Percentiles rank a stretch among this genome's conserved stretches.
These are phyloP conservation scores for Cyberlindnera maritima DNA, from an alignment of 805 yeast genomes.

Conservation along the genomic window DNA sequence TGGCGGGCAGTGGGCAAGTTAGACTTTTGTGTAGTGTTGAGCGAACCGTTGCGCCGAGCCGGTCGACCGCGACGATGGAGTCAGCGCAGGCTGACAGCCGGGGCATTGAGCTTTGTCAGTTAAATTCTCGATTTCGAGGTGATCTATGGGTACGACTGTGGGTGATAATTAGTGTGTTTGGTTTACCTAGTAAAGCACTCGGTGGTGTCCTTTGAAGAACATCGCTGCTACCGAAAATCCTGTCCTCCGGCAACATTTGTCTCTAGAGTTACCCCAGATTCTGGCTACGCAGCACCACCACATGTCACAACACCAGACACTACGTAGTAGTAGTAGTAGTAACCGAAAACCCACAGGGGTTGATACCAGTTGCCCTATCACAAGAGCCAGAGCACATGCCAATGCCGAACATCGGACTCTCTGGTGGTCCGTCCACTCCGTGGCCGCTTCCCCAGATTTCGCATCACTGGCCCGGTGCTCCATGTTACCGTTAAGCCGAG, in stretches of 20 bases:
- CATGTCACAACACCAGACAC: too few species aligned
- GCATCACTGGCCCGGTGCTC: not conserved
- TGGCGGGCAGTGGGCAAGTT: not conserved
- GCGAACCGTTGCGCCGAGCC: not conserved
- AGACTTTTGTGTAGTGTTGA: not conserved
- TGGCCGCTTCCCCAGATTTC: not conserved
- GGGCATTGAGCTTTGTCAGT: not conserved
- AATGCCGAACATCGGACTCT: not conserved
- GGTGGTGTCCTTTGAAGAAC: not conserved
- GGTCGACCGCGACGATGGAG: conserved; percentile 2
- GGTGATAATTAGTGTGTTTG: not conserved
- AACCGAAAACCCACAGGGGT: too few species aligned
- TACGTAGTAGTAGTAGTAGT: too few species aligned
- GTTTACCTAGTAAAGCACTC: too few species aligned
- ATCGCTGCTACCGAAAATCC: not conserved
- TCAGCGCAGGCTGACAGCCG: not conserved
- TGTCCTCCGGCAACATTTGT: not conserved
- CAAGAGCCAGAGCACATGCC: not conserved
- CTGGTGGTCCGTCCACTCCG: not conserved
- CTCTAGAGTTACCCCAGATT: not conserved
- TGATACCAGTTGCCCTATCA: too few species aligned
- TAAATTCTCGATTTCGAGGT: too few species aligned
- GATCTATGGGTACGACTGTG: too few species aligned
- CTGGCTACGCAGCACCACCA: not conserved
- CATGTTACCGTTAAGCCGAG: conserved; percentile 1